These are phyloP conservation scores for Cladophialophora bantiana DNA, from an alignment of 2,329 filamentous ascomycete genomes.

Conservation along the genomic window DNA sequence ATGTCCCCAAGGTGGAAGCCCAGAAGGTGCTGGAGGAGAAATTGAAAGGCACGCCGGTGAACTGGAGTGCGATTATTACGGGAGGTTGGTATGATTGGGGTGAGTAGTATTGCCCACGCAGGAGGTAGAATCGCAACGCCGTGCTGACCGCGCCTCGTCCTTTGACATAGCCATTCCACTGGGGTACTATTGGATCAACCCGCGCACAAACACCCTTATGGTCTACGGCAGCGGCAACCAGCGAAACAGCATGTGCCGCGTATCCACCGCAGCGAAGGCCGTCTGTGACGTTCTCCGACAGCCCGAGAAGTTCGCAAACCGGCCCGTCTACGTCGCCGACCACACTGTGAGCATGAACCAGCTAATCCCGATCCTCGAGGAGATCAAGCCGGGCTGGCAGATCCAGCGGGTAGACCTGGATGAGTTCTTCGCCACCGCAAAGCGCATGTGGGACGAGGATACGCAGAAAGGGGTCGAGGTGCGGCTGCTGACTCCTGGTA, in stretches of 20 bases:
- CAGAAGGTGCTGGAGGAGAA: slow-evolving; percentile 29
- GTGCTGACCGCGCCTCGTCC: not conserved
- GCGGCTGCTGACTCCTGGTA: slow-evolving; percentile 16
- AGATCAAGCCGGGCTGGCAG: slow-evolving; percentile 22
- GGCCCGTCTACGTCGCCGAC: slow-evolving; percentile 27
- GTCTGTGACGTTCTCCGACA: slow-evolving; percentile 23
- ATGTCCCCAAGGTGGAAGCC: slow-evolving; percentile 26
- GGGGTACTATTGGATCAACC: slow-evolving; percentile 31
- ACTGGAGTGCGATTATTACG: slow-evolving; percentile 27
- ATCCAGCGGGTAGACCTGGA: slow-evolving; percentile 24
- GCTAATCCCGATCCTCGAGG: slow-evolving; percentile 23
- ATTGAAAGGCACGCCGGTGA: slow-evolving; percentile 10
- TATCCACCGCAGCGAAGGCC: slow-evolving; percentile 23
- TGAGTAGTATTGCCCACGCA: slow-evolving; percentile 7
- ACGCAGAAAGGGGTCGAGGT: slow-evolving; percentile 21
- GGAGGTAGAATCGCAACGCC: not conserved
- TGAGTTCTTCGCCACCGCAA: slow-evolving; percentile 21
- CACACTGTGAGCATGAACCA: slow-evolving; percentile 29
- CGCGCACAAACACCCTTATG: slow-evolving; percentile 23
- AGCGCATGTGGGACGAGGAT: slow-evolving; percentile 28
- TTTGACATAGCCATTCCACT: slow-evolving; percentile 20
- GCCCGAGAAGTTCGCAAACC: slow-evolving; percentile 20
- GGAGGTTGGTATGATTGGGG: slow-evolving; percentile 31
- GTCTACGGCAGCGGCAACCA: slow-evolving; percentile 27
- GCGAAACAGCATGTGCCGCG: slow-evolving; percentile 26